These are phyloP conservation scores for Mucor mucedo DNA, from an alignment of 371 early-diverging fungal genomes.

Conservation along the genomic window DNA sequence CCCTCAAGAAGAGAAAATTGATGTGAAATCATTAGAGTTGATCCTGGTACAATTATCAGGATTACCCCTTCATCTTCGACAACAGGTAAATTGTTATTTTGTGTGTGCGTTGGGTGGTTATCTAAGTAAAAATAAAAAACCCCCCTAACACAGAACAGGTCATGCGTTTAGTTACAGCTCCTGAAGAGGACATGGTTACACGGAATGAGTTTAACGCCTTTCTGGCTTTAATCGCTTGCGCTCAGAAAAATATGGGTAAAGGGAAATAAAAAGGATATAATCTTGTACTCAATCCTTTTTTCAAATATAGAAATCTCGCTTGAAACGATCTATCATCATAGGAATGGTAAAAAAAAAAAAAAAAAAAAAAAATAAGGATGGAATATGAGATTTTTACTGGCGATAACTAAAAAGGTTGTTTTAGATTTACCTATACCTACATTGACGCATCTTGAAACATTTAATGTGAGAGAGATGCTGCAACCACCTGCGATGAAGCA, in stretches of 20 bases:
- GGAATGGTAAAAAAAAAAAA: constrained; percentile 30
- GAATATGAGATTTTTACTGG: not conserved
- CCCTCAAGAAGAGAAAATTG: constrained; percentile 12
- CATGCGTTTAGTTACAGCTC: constrained; percentile 35
- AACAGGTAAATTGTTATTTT: constrained; percentile 9
- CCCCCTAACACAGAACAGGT: constrained; percentile 7
- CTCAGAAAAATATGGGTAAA: constrained; percentile 79
- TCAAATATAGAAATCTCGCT: constrained; percentile 34
- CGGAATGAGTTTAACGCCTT: constrained; percentile 74
- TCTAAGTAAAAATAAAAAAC: not conserved
- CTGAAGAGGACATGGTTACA: constrained; percentile 59
- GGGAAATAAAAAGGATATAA: not conserved
- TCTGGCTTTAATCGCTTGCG: constrained; percentile 72
- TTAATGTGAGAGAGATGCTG: not conserved
- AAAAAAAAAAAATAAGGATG: not conserved
- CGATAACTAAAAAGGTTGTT: not conserved
- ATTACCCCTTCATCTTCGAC: constrained; percentile 8
- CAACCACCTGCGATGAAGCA: no score
- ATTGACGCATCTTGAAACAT: constrained; percentile 17
- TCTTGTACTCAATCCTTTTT: not conserved
- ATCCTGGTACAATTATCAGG: constrained; percentile 7
- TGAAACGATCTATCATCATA: constrained; percentile 39
- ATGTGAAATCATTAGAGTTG: constrained; percentile 3
- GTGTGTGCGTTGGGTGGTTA: no score
- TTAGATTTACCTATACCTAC: constrained; percentile 42